Base-by-base conservation (phyloP, 352 stramenopile genomes). In the Globisporangium spinosum region DNA sequence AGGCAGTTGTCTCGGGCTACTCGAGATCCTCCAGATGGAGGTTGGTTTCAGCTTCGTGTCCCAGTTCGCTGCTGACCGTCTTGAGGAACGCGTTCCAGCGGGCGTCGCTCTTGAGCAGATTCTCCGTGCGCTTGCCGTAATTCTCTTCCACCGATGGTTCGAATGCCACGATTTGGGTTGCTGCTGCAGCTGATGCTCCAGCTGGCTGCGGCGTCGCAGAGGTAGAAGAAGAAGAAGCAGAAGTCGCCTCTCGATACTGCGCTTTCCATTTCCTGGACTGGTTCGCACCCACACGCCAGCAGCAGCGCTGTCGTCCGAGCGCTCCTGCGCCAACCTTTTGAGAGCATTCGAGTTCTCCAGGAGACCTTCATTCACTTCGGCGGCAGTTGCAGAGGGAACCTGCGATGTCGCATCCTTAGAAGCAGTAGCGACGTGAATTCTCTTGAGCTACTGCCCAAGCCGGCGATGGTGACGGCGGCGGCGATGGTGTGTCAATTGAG, bases 21-120 rank as follows among this genome's bases (percentile, higher is more conserved):
- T 78, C 68, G 38, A 82, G 64, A 45, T 80, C 74, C 25, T 82
- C 75, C 47, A 84, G 47, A 65, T 68, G 54, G 22, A 51, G 25
- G 15, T 23, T 53, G 7, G n/a, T 23, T 32, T 61, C 65, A 25
- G 35, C 10, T n/a, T 58, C 56, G 64, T 70, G 64, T 65, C 64
- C 57, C 57, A 71, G 20, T 38, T 64, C 49, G 15, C n/a, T 49
- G 49, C 58, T 43, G 38, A 63, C 15, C 9, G 58, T 63, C 51
- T 47, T 45, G 54, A 76, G 55, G 61, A 81, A 78, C 17, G 45
- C 49, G 43, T 65, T 58, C 72, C 74, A 82, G 55, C 73, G 76
- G 57, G 45, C 53, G 12, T 80, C 68, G 62, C 67, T 79, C 27
- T 35, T 68, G 67, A 83, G 72, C 67, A 81, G 62, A 62, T 79